Evolutionary conservation across 2,329 filamentous ascomycete species (phyloP).

Genomic region (Hypoxylon sp.): DNA sequence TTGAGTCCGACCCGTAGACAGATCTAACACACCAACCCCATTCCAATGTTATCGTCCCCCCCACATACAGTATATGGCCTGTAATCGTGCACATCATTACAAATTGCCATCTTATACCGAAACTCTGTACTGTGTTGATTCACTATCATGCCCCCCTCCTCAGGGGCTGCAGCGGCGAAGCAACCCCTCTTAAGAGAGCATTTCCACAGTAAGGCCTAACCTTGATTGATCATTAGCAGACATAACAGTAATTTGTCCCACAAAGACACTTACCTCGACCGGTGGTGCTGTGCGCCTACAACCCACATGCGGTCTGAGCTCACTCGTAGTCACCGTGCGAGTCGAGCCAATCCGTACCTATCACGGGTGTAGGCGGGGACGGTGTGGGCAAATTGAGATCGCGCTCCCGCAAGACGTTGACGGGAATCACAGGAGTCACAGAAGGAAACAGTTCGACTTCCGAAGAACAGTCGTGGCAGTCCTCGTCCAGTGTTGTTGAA

Average conservation of each 20-base stretch:
- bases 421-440: background rate
- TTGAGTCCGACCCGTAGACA: too few relatives aligned
- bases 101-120: background rate
- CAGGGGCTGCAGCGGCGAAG: background rate
- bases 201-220: background rate
- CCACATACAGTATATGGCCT: background rate
- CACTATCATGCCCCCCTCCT: background rate
- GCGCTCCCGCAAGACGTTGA: slow-evolving; percentile 27
- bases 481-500: slow-evolving; percentile 40
- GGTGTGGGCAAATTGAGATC: slow-evolving; percentile 23
- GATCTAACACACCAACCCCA: background rate
- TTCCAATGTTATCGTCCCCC: background rate
- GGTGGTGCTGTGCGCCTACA: background rate
- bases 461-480: slow-evolving; percentile 46
- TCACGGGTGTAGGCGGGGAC: background rate
- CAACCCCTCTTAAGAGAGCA: background rate
- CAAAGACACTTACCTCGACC: background rate
- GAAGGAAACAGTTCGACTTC: background rate
- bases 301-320: background rate
- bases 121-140: background rate
- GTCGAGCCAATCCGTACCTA: background rate
- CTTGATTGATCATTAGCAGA: background rate
- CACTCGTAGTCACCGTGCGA: background rate
- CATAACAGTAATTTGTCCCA: background rate
- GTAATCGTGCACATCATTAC: background rate